Conservation (phyloP, 148 eudicot species). For the Rhododendron ferrugineum region DNA sequence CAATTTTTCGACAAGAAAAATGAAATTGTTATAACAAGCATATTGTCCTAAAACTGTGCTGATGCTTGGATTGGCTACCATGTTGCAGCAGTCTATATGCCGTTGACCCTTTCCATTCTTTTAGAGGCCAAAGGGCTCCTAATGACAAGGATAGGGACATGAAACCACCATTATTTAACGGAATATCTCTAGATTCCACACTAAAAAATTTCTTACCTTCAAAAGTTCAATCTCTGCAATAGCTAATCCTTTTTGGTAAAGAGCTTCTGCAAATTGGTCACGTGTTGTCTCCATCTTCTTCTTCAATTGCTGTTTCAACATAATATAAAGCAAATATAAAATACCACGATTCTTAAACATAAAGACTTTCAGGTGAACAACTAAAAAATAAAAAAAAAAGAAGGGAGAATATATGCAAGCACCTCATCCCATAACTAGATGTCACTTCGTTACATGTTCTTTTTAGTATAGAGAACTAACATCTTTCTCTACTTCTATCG, state of each 20-base stretch:
- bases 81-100: neutral
- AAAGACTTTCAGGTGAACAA: neutral
- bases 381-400: neutral
- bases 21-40: neutral
- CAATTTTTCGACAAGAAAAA: neutral
- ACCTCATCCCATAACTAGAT: neutral
- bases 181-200: neutral
- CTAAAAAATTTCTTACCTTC: constrained; percentile 39
- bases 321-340: neutral
- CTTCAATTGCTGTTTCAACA: constrained; percentile 47
- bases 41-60: neutral
- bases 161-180: constrained; percentile 1
- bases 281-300: constrained; percentile 82
- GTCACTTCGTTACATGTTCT: neutral
- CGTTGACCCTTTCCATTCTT: neutral
- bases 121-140: neutral
- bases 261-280: constrained; percentile 79
- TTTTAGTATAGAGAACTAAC: neutral
- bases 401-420: neutral
- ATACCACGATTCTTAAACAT: neutral
- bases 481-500: neutral
- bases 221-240: constrained; percentile 57
- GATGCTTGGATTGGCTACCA: neutral
- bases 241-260: constrained; percentile 92
- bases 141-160: neutral